phyloP scores from a whole-genome alignment of 2,329 filamentous ascomycete species.

The Emmonsiellopsis sp. region DNA sequence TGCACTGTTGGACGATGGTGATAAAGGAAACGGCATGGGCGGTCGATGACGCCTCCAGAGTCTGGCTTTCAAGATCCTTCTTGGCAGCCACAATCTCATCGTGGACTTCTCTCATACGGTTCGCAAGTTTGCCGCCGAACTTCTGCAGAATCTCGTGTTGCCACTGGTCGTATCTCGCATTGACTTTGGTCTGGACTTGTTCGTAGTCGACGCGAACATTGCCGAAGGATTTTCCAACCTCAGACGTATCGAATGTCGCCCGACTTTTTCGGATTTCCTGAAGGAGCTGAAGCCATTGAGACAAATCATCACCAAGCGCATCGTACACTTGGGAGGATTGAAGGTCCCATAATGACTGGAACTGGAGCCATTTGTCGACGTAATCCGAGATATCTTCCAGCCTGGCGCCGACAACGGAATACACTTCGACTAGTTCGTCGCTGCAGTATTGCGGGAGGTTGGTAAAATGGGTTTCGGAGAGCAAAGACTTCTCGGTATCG shows the following conservation, averaged over 20 bases:
- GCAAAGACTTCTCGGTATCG: conserved; percentile 32
- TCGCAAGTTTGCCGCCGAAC: conserved; percentile 81
- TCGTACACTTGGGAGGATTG: conserved; percentile 95
- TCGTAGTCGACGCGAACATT: conserved; percentile 96
- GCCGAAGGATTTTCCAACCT: conserved; percentile 85
- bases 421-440: conserved; percentile 67
- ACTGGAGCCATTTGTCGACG: conserved; percentile 96
- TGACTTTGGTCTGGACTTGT: conserved; percentile 97
- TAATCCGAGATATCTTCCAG: conserved; percentile 71
- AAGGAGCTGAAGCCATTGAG: conserved; percentile 88
- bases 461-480: conserved; percentile 57
- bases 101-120: conserved; percentile 84
- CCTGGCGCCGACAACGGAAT: conserved; percentile 74
- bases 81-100: conserved; percentile 85
- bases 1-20: conserved; percentile 92
- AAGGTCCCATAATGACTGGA: conserved; percentile 96
- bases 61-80: conserved; percentile 82
- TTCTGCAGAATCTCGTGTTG: conserved; percentile 94
- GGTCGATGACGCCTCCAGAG: conserved; percentile 87
- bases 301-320: conserved; percentile 79
- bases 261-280: conserved; percentile 94
- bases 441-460: conserved; percentile 79
- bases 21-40: conserved; percentile 98
- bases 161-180: conserved; percentile 99
- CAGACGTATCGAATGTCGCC: conserved; percentile 93